A percentile compares a stretch with the other conserved stretches of the same genome.
phyloP scores from a whole-genome alignment of 1,284 basidiomycete species.

The Ceratobasidium theobromae region DNA sequence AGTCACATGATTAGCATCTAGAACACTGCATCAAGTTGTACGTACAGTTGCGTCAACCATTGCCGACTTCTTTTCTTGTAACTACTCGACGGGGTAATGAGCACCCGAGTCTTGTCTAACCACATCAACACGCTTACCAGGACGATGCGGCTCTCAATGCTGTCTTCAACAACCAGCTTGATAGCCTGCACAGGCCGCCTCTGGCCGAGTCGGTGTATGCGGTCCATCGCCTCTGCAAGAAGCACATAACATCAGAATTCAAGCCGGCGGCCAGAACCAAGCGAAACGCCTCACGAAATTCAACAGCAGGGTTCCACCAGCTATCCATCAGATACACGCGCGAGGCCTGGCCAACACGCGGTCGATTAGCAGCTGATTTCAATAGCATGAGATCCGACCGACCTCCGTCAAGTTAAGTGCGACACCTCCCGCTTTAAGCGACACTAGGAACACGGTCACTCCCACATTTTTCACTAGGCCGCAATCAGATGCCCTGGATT shows the following conservation, averaged over 20 bases:
- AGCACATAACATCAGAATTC: conserved; percentile 37
- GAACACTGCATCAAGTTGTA: conserved; percentile 35
- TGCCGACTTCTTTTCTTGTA: conserved; percentile 92
- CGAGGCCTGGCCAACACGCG: conserved; percentile 54
- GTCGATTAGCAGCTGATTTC: conserved; percentile 17
- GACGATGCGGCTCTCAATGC: conserved; percentile 93
- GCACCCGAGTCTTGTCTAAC: not conserved
- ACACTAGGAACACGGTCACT: conserved; percentile 95
- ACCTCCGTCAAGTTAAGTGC: conserved; percentile 86
- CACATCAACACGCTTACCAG: conserved; percentile 49
- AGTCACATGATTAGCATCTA: not conserved
- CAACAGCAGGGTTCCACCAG: conserved; percentile 88
- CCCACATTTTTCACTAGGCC: conserved; percentile 82
- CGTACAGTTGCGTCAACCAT: conserved; percentile 72
- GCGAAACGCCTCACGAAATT: conserved; percentile 60
- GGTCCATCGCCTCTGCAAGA: conserved; percentile 89
- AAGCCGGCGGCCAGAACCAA: conserved; percentile 33
- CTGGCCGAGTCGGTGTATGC: conserved; percentile 90
- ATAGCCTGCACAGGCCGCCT: conserved; percentile 90
- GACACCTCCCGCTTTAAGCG: conserved; percentile 93
- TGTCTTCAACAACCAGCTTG: conserved; percentile 94
- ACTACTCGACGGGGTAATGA: conserved; percentile 47
- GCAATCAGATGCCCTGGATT: conserved; percentile 32
- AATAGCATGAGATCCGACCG: not conserved
- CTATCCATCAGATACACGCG: conserved; percentile 91